Conservation (phyloP, 106 monocot species). For the Acanthochlamys bracteata region DNA sequence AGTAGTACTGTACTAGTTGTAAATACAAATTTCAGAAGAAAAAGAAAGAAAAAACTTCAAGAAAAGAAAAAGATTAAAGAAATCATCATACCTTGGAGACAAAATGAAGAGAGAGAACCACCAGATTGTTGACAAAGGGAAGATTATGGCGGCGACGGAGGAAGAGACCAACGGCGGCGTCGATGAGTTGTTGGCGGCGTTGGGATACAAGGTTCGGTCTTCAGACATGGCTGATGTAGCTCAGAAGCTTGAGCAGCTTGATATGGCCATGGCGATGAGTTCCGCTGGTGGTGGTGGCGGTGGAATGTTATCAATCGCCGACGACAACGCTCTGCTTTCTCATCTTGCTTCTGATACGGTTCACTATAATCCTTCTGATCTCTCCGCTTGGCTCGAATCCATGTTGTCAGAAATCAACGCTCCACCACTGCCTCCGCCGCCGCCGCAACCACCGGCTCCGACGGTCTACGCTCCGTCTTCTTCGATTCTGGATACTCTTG, state of each 20-base stretch:
- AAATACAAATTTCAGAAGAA: too few species aligned
- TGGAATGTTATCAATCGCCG: not conserved
- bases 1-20: too few species aligned
- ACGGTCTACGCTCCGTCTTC: not conserved
- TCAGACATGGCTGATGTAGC: constrained; percentile 94
- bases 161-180: constrained; percentile 32
- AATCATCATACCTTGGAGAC: not conserved
- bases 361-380: constrained; percentile 91
- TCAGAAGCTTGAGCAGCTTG: constrained; percentile 95
- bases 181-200: constrained; percentile 60
- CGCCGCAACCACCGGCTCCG: constrained; percentile 2
- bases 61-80: not conserved
- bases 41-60: too few species aligned
- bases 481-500: not conserved
- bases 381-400: constrained; percentile 68
- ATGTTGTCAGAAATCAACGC: constrained; percentile 77
- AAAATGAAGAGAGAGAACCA: constrained; percentile 34
- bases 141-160: constrained; percentile 12
- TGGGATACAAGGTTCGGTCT: constrained; percentile 78
- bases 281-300: not conserved
- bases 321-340: constrained; percentile 38
- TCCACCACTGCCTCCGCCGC: constrained; percentile 20
- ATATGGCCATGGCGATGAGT: constrained; percentile 69
- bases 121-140: constrained; percentile 14
- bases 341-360: constrained; percentile 57